These are phyloP conservation scores for Wickerhamiella occidentalis DNA, from an alignment of 805 yeast genomes.

Conservation along the genomic window DNA sequence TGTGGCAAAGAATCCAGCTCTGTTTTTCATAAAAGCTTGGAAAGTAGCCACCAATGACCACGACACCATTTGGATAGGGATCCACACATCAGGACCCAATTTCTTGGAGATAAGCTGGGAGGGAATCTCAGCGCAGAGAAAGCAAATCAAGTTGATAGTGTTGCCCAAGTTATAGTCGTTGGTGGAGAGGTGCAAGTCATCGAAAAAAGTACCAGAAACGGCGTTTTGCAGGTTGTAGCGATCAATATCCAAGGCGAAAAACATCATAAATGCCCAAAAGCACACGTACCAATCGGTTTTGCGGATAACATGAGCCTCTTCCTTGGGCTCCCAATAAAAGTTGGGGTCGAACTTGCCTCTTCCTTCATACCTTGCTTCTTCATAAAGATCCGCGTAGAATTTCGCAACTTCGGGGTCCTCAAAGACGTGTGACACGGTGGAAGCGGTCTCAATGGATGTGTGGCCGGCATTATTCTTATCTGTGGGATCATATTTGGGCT, in stretches of 20 bases:
- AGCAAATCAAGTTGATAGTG: conserved; percentile 38
- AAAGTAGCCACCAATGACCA: conserved; percentile 47
- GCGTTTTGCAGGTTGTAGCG: conserved; percentile 44
- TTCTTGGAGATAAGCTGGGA: conserved; percentile 51
- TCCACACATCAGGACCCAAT: conserved; percentile 51
- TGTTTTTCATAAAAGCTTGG: conserved; percentile 36
- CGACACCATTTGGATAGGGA: conserved; percentile 43
- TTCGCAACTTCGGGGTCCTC: conserved; percentile 38
- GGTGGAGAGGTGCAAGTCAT: conserved; percentile 15
- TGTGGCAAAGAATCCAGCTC: conserved; percentile 35
- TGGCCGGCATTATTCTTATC: conserved; percentile 6
- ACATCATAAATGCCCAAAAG: conserved; percentile 43
- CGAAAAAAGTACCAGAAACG: conserved; percentile 15
- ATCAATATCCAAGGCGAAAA: conserved; percentile 44
- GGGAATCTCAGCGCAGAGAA: conserved; percentile 49
- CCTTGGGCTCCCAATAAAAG: conserved; percentile 20
- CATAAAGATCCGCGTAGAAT: conserved; percentile 29
- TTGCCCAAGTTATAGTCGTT: conserved; percentile 40
- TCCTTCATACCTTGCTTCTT: conserved; percentile 36
- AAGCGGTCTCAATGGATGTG: not conserved
- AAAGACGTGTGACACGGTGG: conserved; percentile 26
- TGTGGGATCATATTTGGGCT: not conserved
- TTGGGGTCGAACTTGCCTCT: conserved; percentile 30
- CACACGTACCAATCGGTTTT: conserved; percentile 44
- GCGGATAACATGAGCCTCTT: conserved; percentile 31